These are phyloP conservation scores for Microbotryum silenes-acaulis DNA, from an alignment of 1,284 basidiomycete genomes.

Conservation along the genomic window DNA sequence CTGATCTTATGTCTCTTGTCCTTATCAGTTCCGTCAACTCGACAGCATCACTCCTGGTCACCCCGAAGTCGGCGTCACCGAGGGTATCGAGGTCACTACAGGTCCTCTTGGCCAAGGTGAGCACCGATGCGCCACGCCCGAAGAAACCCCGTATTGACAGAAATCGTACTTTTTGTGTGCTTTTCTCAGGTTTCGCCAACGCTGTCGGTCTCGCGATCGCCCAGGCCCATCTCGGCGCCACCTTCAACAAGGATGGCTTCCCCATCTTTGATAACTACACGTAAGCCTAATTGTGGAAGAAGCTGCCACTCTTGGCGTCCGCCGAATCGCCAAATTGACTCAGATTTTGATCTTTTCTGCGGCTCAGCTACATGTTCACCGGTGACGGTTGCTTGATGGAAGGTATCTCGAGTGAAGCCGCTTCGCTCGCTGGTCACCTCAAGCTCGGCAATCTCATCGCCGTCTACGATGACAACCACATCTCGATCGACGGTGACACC, in stretches of 20 bases:
- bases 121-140: background rate
- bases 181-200: conserved; percentile 59
- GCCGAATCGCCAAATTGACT: conserved; percentile 14
- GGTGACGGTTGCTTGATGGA: conserved; percentile 96
- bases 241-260: conserved; percentile 82
- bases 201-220: conserved; percentile 89
- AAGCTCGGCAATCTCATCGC: conserved; percentile 87
- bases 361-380: conserved; percentile 57
- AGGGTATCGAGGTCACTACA: conserved; percentile 92
- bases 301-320: too few relatives aligned
- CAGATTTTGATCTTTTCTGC: conserved; percentile 5
- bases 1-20: background rate
- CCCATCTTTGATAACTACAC: conserved; percentile 83
- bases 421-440: conserved; percentile 84
- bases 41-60: conserved; percentile 75
- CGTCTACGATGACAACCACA: conserved; percentile 84
- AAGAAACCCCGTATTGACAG: background rate
- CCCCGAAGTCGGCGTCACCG: conserved; percentile 69
- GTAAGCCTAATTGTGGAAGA: conserved; percentile 51
- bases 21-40: conserved; percentile 51
- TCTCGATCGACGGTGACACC: conserved; percentile 92
- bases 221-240: conserved; percentile 76
- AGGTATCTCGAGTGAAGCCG: conserved; percentile 83
- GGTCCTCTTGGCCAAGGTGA: conserved; percentile 85
- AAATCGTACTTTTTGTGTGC: background rate